A percentile compares a stretch with the other conserved stretches of the same genome.
Evolutionary conservation across 805 yeast genomes (phyloP).

Genomic region (Schizosaccharomyces lindneri): DNA sequence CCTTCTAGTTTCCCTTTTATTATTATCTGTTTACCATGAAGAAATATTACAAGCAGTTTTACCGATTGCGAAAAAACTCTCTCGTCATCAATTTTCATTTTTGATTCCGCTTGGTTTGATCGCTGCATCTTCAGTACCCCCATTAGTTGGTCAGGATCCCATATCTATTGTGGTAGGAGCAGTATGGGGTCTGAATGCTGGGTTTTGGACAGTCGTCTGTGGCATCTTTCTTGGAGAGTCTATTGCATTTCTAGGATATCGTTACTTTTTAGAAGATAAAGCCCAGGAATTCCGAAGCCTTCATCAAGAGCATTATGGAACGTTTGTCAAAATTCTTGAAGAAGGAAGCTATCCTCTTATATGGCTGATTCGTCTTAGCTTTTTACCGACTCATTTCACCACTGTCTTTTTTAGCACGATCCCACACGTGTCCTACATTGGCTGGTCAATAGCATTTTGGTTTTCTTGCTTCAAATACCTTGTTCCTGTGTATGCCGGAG

Average conservation of each 20-base stretch:
- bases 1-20: too few relatives aligned
- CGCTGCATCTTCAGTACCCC: neutral
- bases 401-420: neutral
- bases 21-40: neutral
- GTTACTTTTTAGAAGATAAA: neutral
- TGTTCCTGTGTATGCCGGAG: neutral
- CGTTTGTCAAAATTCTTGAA: slow-evolving; percentile 1
- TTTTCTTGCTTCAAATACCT: neutral
- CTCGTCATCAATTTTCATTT: neutral
- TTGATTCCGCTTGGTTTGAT: neutral
- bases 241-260: neutral
- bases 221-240: neutral
- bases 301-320: slow-evolving; percentile 1
- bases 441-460: neutral
- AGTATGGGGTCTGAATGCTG: neutral
- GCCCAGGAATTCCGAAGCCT: neutral
- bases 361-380: neutral
- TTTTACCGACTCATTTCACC: neutral
- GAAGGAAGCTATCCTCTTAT: slow-evolving; percentile 1
- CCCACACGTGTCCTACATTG: neutral
- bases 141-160: neutral
- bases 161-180: neutral
- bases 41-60: neutral
- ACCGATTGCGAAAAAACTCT: neutral
- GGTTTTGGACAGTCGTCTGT: neutral